A percentile compares a stretch with the other conserved stretches of the same genome.
phyloP scores from a whole-genome alignment of 371 early-diverging fungal species.

The Conidiobolus incongruus region DNA sequence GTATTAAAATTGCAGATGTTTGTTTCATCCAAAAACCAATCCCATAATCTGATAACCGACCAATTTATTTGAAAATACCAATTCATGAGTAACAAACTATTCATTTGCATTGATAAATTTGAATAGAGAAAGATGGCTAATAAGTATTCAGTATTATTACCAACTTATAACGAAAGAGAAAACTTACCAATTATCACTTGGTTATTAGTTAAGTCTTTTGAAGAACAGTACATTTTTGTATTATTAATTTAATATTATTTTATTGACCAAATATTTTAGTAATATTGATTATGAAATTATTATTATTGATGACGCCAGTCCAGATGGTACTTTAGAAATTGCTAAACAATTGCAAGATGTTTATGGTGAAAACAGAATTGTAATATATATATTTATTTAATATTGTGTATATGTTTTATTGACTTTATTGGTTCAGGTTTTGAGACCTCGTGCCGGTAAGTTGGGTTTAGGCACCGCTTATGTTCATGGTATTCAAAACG shows the following conservation, averaged over 20 bases:
- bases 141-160: slow-evolving; percentile 79
- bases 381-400: slow-evolving; percentile 13
- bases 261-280: slow-evolving; percentile 4
- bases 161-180: slow-evolving; percentile 97
- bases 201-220: slow-evolving; percentile 71
- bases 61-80: no score
- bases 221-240: slow-evolving; percentile 30
- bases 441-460: slow-evolving; percentile 87
- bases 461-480: slow-evolving; percentile 95
- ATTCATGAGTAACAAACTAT: no score
- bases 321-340: slow-evolving; percentile 93
- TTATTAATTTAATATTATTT: not conserved
- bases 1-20: no score
- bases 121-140: slow-evolving; percentile 4
- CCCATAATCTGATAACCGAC: no score
- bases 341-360: slow-evolving; percentile 66
- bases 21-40: no score
- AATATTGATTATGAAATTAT: slow-evolving; percentile 86
- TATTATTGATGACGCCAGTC: slow-evolving; percentile 94
- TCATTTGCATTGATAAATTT: no score
- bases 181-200: slow-evolving; percentile 89
- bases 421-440: slow-evolving; percentile 17
- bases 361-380: slow-evolving; percentile 78
- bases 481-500: slow-evolving; percentile 82
- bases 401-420: not conserved